A percentile compares a stretch with the other conserved stretches of the same genome.
phyloP scores from a whole-genome alignment of 2,329 filamentous ascomycete genomes.

The Aspergillus quadricinctus region DNA sequence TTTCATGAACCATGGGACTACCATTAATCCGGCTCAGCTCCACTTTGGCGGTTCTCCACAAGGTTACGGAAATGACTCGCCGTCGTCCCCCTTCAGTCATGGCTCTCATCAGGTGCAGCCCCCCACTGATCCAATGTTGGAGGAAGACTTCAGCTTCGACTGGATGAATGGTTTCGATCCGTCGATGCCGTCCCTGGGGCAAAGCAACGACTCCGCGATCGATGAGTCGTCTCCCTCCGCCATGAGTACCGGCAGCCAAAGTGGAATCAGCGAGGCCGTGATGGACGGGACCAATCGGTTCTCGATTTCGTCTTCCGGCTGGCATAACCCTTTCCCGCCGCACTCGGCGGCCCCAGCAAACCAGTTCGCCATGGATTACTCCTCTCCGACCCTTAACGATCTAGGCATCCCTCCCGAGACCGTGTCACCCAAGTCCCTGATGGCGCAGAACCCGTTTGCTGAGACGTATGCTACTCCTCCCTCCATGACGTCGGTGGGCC shows the following conservation, averaged over 20 bases:
- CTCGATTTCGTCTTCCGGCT: slow-evolving; percentile 53
- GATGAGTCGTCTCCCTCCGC: slow-evolving; percentile 94
- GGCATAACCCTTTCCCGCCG: slow-evolving; percentile 65
- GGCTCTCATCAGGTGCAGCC: slow-evolving; percentile 51
- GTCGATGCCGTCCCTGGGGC: slow-evolving; percentile 62
- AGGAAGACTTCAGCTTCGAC: slow-evolving; percentile 71
- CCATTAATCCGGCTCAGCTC: slow-evolving; percentile 63
- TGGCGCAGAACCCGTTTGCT: slow-evolving; percentile 62
- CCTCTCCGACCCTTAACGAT: slow-evolving; percentile 70
- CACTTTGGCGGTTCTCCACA: slow-evolving; percentile 80
- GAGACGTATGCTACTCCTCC: slow-evolving; percentile 77
- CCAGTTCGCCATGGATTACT: slow-evolving; percentile 71
- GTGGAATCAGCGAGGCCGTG: slow-evolving; percentile 74
- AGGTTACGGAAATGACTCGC: slow-evolving; percentile 37
- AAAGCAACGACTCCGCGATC: slow-evolving; percentile 71
- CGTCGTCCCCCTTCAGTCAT: slow-evolving; percentile 39
- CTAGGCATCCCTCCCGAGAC: slow-evolving; percentile 65
- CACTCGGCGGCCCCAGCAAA: slow-evolving; percentile 63
- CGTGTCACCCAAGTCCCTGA: slow-evolving; percentile 70
- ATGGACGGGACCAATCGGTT: slow-evolving; percentile 69
- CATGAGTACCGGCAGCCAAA: slow-evolving; percentile 91
- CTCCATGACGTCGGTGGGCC: slow-evolving; percentile 69
- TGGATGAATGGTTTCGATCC: slow-evolving; percentile 82
- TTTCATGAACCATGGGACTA: slow-evolving; percentile 62
- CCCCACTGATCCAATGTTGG: slow-evolving; percentile 53